Base-by-base conservation (phyloP, 192 early-diverging fungal genomes). In the Coemansia sp. region DNA sequence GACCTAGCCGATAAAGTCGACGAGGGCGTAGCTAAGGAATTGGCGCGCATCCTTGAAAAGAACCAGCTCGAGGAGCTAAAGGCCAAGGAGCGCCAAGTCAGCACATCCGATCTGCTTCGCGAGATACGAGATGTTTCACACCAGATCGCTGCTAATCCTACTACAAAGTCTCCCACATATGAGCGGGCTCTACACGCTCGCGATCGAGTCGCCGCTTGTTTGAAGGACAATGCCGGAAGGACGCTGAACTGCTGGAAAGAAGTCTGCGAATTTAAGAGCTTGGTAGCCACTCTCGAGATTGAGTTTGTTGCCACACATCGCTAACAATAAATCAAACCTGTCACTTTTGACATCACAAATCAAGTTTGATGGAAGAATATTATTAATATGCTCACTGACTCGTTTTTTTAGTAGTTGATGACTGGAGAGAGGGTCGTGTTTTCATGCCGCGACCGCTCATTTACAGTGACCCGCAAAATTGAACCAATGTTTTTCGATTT, bases 231-330 rank as follows among this genome's bases (percentile, higher is more conserved):
- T 55, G 58, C 75, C 43, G 78, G 64, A 23, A 65, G 71, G 33
- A 42, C 82, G 32, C 72, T 84, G 49, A 69, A 84, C 61, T 84
- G 82, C 72, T 84, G 82, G 82, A 72, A 73, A 61, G 74, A 80
- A 47, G 72, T 84, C 10, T 50, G 62, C 47, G 74, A 76, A 44
- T 84, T 84, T 68, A 73, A 73, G 72, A 21, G n/a, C 30, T 58
- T 72, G 11, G 78, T 80, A 0, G 64, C 69, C 37, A 62, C 47
- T 6, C 68, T 84, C 21, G 70, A 84, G 61, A 64, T 58, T 47
- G 75, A 82, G 75, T 72, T 75, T 72, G 69, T 74, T 19, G 69
- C 71, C 21, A 60, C 46, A 73, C 61, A 23, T 69, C 66, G 32
- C 4, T 28, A 14, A 26, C 9, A 28, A 14, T 14, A 13, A 28